A percentile compares a stretch with the other conserved stretches of the same genome.
Evolutionary conservation across 352 stramenopile genomes (phyloP).

Genomic region (Phytophthora ohioensis): DNA sequence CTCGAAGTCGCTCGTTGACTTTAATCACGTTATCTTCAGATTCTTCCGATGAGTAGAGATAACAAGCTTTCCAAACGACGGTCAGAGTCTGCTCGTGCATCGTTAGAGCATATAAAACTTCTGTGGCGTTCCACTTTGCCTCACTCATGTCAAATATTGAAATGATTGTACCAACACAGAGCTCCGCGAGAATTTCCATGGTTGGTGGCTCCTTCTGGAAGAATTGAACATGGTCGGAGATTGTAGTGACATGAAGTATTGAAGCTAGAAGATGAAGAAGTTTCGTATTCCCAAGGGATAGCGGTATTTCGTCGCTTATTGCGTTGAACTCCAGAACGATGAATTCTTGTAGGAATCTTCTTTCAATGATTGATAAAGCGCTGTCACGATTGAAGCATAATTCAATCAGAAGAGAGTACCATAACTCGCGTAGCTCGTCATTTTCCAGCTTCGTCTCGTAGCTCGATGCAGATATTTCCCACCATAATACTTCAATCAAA

Average conservation of each 20-base stretch:
- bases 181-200: constrained; percentile 12
- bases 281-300: not conserved
- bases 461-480: constrained; percentile 1
- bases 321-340: not conserved
- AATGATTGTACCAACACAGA: constrained; percentile 15
- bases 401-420: constrained; percentile 25
- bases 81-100: constrained; percentile 9
- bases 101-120: constrained; percentile 18
- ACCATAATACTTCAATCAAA: constrained; percentile 29
- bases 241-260: constrained; percentile 10
- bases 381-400: constrained; percentile 12
- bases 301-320: not conserved
- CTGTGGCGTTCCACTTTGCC: constrained; percentile 16
- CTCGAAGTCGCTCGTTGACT: constrained; percentile 4
- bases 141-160: constrained; percentile 2
- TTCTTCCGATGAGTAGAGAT: not conserved
- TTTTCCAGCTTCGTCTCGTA: not conserved
- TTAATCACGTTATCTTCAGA: not conserved
- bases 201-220: constrained; percentile 11
- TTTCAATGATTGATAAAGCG: constrained; percentile 24
- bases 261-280: constrained; percentile 19
- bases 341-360: constrained; percentile 21
- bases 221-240: constrained; percentile 13
- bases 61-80: constrained; percentile 8
- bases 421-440: constrained; percentile 4